Evolutionary conservation across 164 flowering plant genomes (phyloP).

Genomic region (Buxus sempervirens): DNA sequence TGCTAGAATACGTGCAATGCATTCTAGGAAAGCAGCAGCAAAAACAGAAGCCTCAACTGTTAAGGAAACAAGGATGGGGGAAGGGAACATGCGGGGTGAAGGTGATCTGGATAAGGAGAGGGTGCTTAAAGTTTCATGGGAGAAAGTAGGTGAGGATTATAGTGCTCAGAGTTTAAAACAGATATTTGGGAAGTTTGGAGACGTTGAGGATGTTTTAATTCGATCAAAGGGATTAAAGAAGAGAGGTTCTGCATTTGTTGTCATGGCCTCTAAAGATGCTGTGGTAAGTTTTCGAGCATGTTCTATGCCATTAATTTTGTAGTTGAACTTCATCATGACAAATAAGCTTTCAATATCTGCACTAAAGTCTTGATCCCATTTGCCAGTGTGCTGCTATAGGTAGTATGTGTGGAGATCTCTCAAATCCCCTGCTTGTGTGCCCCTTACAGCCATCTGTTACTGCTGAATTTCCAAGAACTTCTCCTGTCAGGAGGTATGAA

Average conservation of each 20-base stretch:
- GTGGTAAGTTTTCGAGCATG: constrained; percentile 42
- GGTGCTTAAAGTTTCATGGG: constrained; percentile 82
- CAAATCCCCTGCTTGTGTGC: constrained; percentile 67
- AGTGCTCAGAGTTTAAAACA: constrained; percentile 48
- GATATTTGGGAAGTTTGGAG: constrained; percentile 65
- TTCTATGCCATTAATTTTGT: neutral
- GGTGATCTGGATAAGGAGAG: constrained; percentile 49
- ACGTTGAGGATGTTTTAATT: constrained; percentile 80
- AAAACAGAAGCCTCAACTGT: constrained; percentile 12
- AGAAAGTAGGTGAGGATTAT: constrained; percentile 49
- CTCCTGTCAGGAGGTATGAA: constrained; percentile 8
- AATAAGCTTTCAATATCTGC: neutral
- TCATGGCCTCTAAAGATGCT: constrained; percentile 70
- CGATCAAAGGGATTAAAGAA: constrained; percentile 43
- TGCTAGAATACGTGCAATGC: constrained; percentile 62
- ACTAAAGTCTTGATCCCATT: constrained; percentile 1
- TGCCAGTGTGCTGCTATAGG: constrained; percentile 62
- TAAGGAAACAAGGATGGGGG: constrained; percentile 6
- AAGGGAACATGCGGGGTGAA: constrained; percentile 16
- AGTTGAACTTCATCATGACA: neutral
- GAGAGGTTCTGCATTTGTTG: constrained; percentile 71
- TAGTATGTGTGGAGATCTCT: constrained; percentile 48
- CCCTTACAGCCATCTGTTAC: constrained; percentile 48
- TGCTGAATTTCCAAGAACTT: constrained; percentile 23
- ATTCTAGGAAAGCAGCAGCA: constrained; percentile 28